Conservation (phyloP, 2,329 filamentous ascomycete species). For the Hirsutella thompsonii region DNA sequence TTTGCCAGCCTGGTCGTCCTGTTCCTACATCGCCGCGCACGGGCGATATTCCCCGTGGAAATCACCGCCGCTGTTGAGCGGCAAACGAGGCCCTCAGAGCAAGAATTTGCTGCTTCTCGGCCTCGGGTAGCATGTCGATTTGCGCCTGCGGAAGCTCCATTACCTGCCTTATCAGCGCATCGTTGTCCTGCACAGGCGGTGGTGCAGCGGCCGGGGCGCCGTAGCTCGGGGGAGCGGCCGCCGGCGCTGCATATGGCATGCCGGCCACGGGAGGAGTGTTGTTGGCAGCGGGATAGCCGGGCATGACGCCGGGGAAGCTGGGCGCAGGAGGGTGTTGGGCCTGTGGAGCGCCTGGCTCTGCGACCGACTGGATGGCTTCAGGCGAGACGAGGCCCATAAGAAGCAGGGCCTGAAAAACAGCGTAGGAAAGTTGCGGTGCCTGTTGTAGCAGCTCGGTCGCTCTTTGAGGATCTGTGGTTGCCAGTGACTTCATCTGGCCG, state of each 20-base stretch:
- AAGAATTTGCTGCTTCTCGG: constrained; percentile 68
- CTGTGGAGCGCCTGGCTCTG: constrained; percentile 45
- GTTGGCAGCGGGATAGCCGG: constrained; percentile 25
- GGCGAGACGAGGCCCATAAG: constrained; percentile 88
- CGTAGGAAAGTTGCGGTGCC: constrained; percentile 86
- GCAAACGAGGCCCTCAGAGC: constrained; percentile 55
- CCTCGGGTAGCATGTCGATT: constrained; percentile 66
- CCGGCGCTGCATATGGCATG: constrained; percentile 32
- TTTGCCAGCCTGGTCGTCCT: not conserved
- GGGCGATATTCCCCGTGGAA: not conserved
- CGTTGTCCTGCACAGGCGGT: constrained; percentile 39
- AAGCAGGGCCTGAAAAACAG: constrained; percentile 86
- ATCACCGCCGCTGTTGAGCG: constrained; percentile 22
- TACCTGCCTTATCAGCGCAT: constrained; percentile 68
- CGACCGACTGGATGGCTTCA: constrained; percentile 65
- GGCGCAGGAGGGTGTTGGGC: constrained; percentile 15
- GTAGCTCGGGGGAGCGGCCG: constrained; percentile 21
- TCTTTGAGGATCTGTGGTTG: constrained; percentile 67
- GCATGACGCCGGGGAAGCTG: constrained; percentile 20
- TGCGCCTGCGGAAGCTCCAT: constrained; percentile 67
- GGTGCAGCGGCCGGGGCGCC: constrained; percentile 18
- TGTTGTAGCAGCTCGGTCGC: constrained; percentile 78
- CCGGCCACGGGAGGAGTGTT: constrained; percentile 34
- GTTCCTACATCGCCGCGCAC: not conserved
- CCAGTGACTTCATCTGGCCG: constrained; percentile 84